phyloP scores from a whole-genome alignment of 1,284 basidiomycete genomes.

The Marasmius sp. region DNA sequence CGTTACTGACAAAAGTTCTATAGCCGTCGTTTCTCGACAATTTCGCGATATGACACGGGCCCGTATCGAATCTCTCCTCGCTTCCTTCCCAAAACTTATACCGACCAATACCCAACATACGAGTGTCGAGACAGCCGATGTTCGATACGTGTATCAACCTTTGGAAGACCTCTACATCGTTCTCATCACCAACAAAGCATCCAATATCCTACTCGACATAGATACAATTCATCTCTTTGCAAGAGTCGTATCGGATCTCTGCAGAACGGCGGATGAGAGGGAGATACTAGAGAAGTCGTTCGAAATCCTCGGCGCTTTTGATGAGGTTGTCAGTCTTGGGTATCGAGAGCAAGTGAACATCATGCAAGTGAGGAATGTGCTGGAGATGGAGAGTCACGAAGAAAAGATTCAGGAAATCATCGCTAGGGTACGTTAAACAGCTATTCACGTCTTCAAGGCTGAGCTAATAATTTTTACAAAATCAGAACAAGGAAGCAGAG shows the following conservation, averaged over 20 bases:
- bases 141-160: slow-evolving; percentile 98
- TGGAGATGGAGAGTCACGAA: slow-evolving; percentile 99
- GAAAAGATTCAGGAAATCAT: slow-evolving; percentile 99
- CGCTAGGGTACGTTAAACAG: slow-evolving; percentile 63
- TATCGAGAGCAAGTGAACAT: slow-evolving; percentile 94
- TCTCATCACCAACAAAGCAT: slow-evolving; percentile 97
- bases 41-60: slow-evolving; percentile 93
- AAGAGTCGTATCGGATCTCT: slow-evolving; percentile 92
- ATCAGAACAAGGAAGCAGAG: slow-evolving; percentile 96
- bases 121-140: slow-evolving; percentile 88
- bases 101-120: slow-evolving; percentile 98
- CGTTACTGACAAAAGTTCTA: slow-evolving; percentile 1
- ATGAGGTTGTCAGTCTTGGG: slow-evolving; percentile 94
- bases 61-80: slow-evolving; percentile 92
- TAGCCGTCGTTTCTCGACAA: slow-evolving; percentile 95
- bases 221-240: slow-evolving; percentile 94
- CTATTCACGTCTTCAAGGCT: neutral
- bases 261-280: slow-evolving; percentile 83
- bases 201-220: slow-evolving; percentile 98
- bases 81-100: slow-evolving; percentile 97
- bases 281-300: slow-evolving; percentile 94
- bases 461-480: neutral
- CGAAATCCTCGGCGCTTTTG: slow-evolving; percentile 93
- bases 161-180: slow-evolving; percentile 98
- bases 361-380: slow-evolving; percentile 86